A percentile compares a stretch with the other conserved stretches of the same genome.
phyloP scores from a whole-genome alignment of 192 early-diverging fungal species.

The Coemansia sp. region DNA sequence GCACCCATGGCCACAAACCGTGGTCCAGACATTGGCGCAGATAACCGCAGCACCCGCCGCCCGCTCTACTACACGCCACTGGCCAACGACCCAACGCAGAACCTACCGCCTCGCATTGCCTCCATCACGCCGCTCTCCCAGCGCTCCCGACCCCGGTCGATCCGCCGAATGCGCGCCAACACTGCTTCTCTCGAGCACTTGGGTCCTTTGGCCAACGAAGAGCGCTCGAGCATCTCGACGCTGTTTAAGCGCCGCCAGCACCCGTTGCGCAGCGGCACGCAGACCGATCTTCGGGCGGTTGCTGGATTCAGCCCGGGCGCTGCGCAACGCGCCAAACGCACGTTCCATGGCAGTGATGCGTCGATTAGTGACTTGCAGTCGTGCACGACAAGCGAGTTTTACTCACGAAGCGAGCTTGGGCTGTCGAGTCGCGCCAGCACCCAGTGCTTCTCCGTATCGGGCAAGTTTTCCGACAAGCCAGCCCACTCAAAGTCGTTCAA shows the following conservation, averaged over 20 bases:
- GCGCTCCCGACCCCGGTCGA: slow-evolving; percentile 28
- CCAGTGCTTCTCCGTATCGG: slow-evolving; percentile 29
- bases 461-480: slow-evolving; percentile 15
- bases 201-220: slow-evolving; percentile 1
- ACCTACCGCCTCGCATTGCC: slow-evolving; percentile 3
- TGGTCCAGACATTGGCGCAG: not conserved
- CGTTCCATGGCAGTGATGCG: slow-evolving; percentile 33
- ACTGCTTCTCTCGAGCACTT: slow-evolving; percentile 46
- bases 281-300: slow-evolving; percentile 42
- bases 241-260: slow-evolving; percentile 46
- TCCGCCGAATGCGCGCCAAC: slow-evolving; percentile 46
- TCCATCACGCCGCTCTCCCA: slow-evolving; percentile 15
- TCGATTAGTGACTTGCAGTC: slow-evolving; percentile 46
- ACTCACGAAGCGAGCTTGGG: slow-evolving; percentile 31
- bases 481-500: slow-evolving; percentile 24
- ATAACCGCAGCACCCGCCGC: slow-evolving; percentile 2
- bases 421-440: slow-evolving; percentile 12
- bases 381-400: slow-evolving; percentile 37
- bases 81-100: not conserved
- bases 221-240: slow-evolving; percentile 26
- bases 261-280: slow-evolving; percentile 41
- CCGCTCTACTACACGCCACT: slow-evolving; percentile 44
- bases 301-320: slow-evolving; percentile 53
- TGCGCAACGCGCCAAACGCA: slow-evolving; percentile 44
- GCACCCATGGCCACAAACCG: slow-evolving; percentile 24